Conservation (phyloP, 305 asterid species). For the Galium porrigens region DNA sequence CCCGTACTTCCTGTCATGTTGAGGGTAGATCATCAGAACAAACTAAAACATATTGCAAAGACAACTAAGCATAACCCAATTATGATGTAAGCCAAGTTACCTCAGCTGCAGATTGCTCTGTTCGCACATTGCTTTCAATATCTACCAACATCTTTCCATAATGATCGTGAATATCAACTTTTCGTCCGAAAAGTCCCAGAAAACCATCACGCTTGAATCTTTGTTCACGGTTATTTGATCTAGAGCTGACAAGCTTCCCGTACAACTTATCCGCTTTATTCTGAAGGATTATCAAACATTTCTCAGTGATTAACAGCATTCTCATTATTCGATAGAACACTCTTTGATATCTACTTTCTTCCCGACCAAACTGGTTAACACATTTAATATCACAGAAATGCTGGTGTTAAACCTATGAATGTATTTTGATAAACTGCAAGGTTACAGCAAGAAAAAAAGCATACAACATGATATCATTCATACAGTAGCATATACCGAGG, state of each 20-base stretch:
- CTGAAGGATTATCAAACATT: constrained; percentile 26
- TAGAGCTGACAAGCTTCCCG: constrained; percentile 36
- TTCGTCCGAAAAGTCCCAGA: constrained; percentile 51
- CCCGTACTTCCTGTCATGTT: constrained; percentile 55
- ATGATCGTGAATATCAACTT: constrained; percentile 38
- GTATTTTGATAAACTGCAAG: background rate
- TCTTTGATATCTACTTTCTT: background rate
- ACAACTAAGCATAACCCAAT: background rate
- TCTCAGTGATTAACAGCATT: constrained; percentile 18
- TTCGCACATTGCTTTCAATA: constrained; percentile 50
- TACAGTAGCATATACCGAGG: background rate
- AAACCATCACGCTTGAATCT: constrained; percentile 43
- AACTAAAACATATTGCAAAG: background rate
- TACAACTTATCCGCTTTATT: constrained; percentile 42
- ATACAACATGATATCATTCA: background rate
- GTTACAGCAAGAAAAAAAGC: background rate
- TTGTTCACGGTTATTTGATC: constrained; percentile 31
- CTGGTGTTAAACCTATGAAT: background rate
- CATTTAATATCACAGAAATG: background rate
- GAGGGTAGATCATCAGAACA: background rate
- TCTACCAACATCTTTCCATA: constrained; percentile 63
- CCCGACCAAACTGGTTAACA: background rate
- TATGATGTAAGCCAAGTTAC: constrained; percentile 22
- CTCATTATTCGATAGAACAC: background rate
- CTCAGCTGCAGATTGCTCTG: constrained; percentile 60